These are phyloP conservation scores for Phyllosticta citriasiana DNA, from an alignment of 2,329 filamentous ascomycete species.

Conservation along the genomic window DNA sequence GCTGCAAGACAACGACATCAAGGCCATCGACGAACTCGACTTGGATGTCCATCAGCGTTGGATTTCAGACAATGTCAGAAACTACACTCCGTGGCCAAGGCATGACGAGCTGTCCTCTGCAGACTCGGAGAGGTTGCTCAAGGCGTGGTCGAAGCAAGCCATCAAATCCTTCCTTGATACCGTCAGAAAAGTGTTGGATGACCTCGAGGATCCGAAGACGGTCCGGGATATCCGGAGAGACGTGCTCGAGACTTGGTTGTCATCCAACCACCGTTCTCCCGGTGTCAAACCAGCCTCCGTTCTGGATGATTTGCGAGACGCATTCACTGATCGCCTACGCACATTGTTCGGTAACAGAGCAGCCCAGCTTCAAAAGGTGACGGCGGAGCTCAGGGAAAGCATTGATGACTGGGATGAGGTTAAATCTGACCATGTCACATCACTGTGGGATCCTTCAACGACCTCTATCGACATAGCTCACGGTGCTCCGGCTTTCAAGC, in stretches of 20 bases:
- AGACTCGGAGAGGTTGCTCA: constrained; percentile 32
- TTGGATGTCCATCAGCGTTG: constrained; percentile 70
- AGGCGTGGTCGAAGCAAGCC: constrained; percentile 31
- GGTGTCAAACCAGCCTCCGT: constrained; percentile 60
- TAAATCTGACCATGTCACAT: constrained; percentile 35
- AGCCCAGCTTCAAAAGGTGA: constrained; percentile 53
- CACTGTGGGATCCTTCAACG: constrained; percentile 58
- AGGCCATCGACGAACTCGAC: constrained; percentile 57
- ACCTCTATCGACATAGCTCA: constrained; percentile 55
- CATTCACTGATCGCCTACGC: constrained; percentile 59
- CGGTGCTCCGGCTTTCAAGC: constrained; percentile 59
- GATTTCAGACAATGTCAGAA: constrained; percentile 72
- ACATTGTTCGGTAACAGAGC: constrained; percentile 54
- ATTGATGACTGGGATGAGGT: constrained; percentile 48
- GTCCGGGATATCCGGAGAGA: constrained; percentile 61
- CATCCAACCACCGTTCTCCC: constrained; percentile 52
- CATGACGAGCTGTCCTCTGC: constrained; percentile 54
- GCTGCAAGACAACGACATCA: constrained; percentile 59
- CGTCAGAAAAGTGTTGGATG: constrained; percentile 48
- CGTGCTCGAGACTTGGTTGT: constrained; percentile 66
- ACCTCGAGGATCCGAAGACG: constrained; percentile 54
- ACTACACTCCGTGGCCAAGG: constrained; percentile 79
- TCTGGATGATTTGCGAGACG: constrained; percentile 56
- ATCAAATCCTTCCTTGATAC: constrained; percentile 42
- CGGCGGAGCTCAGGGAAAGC: constrained; percentile 51